Base-by-base conservation (phyloP, 2,329 filamentous ascomycete genomes). In the Calonectria pseudoreteaudii region DNA sequence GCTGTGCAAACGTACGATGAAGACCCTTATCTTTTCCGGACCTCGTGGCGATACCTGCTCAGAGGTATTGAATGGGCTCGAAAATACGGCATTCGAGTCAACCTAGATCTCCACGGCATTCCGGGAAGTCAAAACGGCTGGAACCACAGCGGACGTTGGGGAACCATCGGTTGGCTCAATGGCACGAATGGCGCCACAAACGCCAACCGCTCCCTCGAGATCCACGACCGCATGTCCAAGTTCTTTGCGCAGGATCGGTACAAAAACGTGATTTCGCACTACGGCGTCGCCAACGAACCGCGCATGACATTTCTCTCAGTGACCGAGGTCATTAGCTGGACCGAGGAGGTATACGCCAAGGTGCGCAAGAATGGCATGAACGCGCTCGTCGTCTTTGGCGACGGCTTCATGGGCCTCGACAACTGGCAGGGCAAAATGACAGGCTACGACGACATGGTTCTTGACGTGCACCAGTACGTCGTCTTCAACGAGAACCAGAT, bases 401-500 rank as follows among this genome's bases (percentile, higher is more conserved):
- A 99, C 84, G 97, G 97, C 30, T 99, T 99, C 88, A 91, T 97
- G 86, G 96, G 96, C 14, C 90, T 98, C 6, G 89, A 90, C 77
- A 96, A 97, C 81, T 99, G 97, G 97, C 93, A 98, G 83, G 95
- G 94, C 50, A 90, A 94, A 83, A 90, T 98, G 78, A 91, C 93
- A 78, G 88, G 90, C 28, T 90, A 94, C 81, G 88, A 93, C 60
- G 90, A 93, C 76, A 88, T 98, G 77, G 91, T 98, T 23, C 91
- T 99, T n/a, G 97, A 99, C 85, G 97, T 97, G 47, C 97, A 99
- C 86, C 96, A 98, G 85, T 99, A 99, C 84, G 95, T 98, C 81
- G 98, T 98, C 84, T 99, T 99, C 90, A 98, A 99, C 88, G 91
- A 91, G 49, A 92, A 94, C 77, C 95, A 98, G 84, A 94, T 99